These are phyloP conservation scores for Amniculicola lignicola DNA, from an alignment of 495 filamentous ascomycete species.

Conservation along the genomic window DNA sequence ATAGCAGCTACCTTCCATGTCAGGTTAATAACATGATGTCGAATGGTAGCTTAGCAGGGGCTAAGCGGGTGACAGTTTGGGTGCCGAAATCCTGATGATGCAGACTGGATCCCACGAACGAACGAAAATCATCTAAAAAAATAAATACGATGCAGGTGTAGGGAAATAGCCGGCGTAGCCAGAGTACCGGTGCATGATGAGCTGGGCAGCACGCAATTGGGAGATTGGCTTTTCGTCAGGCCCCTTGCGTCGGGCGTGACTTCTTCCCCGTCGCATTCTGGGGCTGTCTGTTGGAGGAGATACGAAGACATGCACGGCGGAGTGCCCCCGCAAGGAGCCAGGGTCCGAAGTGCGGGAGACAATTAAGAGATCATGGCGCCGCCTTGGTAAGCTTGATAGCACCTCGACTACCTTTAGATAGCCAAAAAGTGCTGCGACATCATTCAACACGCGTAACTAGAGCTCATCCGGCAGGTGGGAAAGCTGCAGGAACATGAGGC, in stretches of 20 bases:
- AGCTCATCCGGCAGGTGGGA: conserved; percentile 12
- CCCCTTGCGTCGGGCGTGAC: too few species aligned
- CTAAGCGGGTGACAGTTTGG: too few species aligned
- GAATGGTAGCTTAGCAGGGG: not conserved
- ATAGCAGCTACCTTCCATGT: conserved; percentile 19
- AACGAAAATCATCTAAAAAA: too few species aligned
- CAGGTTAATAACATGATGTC: not conserved
- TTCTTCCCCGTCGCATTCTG: too few species aligned
- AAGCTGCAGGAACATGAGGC: conserved; percentile 21
- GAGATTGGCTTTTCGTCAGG: too few species aligned
- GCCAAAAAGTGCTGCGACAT: not conserved
- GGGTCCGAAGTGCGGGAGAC: not conserved
- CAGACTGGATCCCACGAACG: too few species aligned
- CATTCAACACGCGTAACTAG: conserved; percentile 1
- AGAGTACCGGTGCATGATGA: too few species aligned
- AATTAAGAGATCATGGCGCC: conserved; percentile 18
- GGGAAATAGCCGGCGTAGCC: too few species aligned
- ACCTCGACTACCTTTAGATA: not conserved
- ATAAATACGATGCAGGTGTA: too few species aligned
- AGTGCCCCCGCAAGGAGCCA: not conserved
- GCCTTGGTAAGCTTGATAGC: conserved; percentile 11
- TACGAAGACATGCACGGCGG: not conserved
- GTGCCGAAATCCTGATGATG: too few species aligned
- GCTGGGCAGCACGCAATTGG: too few species aligned
- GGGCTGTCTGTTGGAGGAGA: too few species aligned